A percentile compares a stretch with the other conserved stretches of the same genome.
phyloP scores from a whole-genome alignment of 176 grass and related monocot species.

The Carex cristatella region DNA sequence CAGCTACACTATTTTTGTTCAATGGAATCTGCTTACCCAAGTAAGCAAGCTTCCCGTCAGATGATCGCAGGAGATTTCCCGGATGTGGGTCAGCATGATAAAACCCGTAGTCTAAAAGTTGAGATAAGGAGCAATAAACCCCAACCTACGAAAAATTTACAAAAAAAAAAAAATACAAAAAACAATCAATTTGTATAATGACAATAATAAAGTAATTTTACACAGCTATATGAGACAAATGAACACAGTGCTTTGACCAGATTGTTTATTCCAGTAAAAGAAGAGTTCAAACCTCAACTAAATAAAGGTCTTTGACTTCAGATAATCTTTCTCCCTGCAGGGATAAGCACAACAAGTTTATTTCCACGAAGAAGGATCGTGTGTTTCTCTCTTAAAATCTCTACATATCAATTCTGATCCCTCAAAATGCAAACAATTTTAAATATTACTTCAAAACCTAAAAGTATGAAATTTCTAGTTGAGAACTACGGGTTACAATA shows the following conservation, averaged over 20 bases:
- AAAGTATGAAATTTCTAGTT: not conserved
- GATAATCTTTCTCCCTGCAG: conserved; percentile 66
- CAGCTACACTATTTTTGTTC: not conserved
- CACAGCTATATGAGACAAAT: not conserved
- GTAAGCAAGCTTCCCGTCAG: conserved; percentile 88
- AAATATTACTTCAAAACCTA: not conserved
- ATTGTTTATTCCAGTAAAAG: not conserved
- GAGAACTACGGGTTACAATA: not conserved
- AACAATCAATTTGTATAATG: not conserved
- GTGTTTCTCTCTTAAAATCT: conserved; percentile 8
- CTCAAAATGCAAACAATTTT: not conserved
- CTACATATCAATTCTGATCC: not conserved
- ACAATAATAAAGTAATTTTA: not conserved
- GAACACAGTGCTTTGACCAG: conserved; percentile 9
- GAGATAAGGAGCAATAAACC: conserved; percentile 95
- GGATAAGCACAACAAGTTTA: not conserved
- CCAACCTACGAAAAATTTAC: conserved; percentile 53
- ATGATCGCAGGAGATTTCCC: conserved; percentile 87
- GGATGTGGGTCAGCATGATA: conserved; percentile 98
- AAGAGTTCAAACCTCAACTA: conserved; percentile 65
- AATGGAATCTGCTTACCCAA: conserved; percentile 56
- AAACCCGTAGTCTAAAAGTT: conserved; percentile 97
- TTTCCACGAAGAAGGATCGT: not conserved
- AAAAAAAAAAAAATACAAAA: not conserved
- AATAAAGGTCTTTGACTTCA: conserved; percentile 82